Base-by-base conservation (phyloP, 345 rosid genomes). In the Hirschfeldia incana region DNA sequence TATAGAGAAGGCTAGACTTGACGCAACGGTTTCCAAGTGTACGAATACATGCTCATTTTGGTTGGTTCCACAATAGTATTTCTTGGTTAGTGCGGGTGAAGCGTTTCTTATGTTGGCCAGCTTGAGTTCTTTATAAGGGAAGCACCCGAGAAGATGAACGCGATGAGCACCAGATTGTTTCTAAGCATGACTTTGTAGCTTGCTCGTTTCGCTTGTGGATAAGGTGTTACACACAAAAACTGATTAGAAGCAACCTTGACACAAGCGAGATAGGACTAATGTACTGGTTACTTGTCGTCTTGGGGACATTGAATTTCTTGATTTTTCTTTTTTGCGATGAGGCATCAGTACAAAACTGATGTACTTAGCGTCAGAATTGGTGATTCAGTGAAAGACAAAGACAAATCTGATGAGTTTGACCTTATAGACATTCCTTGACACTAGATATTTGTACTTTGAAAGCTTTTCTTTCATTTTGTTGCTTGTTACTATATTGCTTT, bases 161-260 rank as follows among this genome's bases (percentile, higher is more conserved):
- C 97, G 5, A 90, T 89, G 94, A 94, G 98, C 87, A 94, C 98
- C 0, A 93, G 98, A 57, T 84, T 94, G 13, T 92, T 94, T 70
- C 34, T 32, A 32, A 32, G 34, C 34, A 32, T 6, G 5, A 5
- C 5, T 21, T 21, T 21, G 21, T 1, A 32, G 34, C 34, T 32
- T 4, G 34, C 34, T 5, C 34, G 34, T 32, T 32, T 32, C 34
- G 34, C 4, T 32, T 32, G 34, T 32, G 5, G 94, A 87, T 80
- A 77, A 73, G 70, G 78, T 80, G 78, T 80, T 28, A 90, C 98
- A 5, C 26, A 86, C 30, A 81, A 81, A n/a, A 76, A 32, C 57
- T 94, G 97, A 92, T 94, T 4, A 80, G 86, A 67, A 88, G 92
- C 72, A 68, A 80, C 21, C 21, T 21, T 21, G 1, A 21, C 21